Evolutionary conservation across 495 filamentous ascomycete species (phyloP).

Genomic region (Friedmanniomyces simplex): DNA sequence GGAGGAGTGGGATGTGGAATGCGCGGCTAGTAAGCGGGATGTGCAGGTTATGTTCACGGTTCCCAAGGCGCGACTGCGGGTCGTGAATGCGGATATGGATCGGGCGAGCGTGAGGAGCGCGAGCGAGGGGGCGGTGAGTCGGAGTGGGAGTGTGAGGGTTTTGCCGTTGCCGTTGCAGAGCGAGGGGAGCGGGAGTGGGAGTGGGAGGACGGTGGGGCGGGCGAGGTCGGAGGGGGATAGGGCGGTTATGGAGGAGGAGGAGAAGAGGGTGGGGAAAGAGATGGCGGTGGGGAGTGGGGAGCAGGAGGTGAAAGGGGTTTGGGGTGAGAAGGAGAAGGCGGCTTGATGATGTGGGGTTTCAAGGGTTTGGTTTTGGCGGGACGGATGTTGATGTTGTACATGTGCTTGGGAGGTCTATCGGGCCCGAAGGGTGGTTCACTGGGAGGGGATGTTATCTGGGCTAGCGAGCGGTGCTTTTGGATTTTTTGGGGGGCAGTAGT

Average conservation of each 20-base stretch:
- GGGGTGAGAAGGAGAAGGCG: constrained; percentile 1
- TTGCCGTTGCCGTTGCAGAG: background rate
- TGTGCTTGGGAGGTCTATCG: background rate
- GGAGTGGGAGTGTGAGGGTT: constrained; percentile 17
- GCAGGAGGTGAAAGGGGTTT: background rate
- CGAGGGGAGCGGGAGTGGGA: background rate
- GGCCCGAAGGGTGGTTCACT: background rate
- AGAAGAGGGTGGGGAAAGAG: background rate
- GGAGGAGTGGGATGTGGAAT: constrained; percentile 85
- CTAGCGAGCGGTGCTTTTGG: background rate
- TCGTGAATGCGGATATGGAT: constrained; percentile 62
- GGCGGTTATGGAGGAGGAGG: background rate
- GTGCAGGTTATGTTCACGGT: constrained; percentile 95
- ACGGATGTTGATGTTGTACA: background rate
- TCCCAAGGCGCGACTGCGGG: constrained; percentile 69
- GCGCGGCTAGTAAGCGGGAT: constrained; percentile 62
- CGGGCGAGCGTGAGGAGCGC: constrained; percentile 35
- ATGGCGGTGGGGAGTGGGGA: background rate
- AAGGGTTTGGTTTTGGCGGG: background rate
- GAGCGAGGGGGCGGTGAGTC: constrained; percentile 25
- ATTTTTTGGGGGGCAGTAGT: too few species aligned
- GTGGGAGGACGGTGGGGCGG: background rate
- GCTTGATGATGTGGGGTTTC: too few species aligned
- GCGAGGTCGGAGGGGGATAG: constrained; percentile 1
- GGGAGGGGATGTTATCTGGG: background rate